Conservation (phyloP, 371 early-diverging fungal genomes). For the Mortierella sp. region DNA sequence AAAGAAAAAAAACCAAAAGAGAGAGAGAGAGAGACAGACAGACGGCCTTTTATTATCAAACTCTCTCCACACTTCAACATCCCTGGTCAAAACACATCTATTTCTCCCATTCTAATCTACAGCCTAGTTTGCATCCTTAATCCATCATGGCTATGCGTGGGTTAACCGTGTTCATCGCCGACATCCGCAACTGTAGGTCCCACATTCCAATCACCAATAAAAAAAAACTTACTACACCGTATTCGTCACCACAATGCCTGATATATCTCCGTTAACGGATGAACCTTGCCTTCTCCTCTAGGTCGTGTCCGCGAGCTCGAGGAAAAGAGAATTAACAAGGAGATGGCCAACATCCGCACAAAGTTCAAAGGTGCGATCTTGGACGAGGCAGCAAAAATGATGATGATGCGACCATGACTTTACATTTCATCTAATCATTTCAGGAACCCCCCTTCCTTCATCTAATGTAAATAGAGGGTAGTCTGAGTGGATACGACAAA, state of each 20-base stretch:
- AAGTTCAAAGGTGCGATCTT: slow-evolving; percentile 91
- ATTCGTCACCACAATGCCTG: neutral
- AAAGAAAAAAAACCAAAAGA: neutral
- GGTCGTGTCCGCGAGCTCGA: slow-evolving; percentile 96
- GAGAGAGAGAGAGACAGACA: neutral
- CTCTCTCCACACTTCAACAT: neutral
- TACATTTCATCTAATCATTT: neutral
- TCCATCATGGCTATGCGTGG: slow-evolving; percentile 77
- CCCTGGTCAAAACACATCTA: neutral
- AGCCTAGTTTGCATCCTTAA: neutral
- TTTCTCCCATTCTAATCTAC: neutral
- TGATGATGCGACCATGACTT: neutral
- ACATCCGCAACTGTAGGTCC: slow-evolving; percentile 71
- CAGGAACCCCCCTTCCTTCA: neutral
- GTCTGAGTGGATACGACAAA: slow-evolving; percentile 95
- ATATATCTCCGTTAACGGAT: neutral
- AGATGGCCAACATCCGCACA: slow-evolving; percentile 97
- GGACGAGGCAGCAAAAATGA: slow-evolving; percentile 2
- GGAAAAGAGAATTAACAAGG: slow-evolving; percentile 98
- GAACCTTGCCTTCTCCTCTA: slow-evolving; percentile 51
- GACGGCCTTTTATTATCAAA: neutral
- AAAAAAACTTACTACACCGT: neutral
- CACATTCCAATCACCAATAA: neutral
- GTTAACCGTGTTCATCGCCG: slow-evolving; percentile 90
- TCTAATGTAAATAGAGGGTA: slow-evolving; percentile 72